phyloP scores from a whole-genome alignment of 2,329 filamentous ascomycete species.

The Myriangium duriaei region DNA sequence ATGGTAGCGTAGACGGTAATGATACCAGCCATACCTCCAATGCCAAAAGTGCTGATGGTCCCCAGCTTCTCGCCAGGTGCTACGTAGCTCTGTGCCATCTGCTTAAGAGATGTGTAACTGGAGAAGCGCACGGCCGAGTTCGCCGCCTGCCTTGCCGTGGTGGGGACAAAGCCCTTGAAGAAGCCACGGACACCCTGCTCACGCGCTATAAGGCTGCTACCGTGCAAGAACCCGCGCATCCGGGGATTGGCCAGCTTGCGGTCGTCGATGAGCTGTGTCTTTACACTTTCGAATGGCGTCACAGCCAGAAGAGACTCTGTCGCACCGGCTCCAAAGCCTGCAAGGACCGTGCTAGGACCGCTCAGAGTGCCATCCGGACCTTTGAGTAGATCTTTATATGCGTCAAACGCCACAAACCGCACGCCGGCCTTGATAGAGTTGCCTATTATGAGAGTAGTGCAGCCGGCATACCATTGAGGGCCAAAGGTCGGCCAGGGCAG shows the following conservation, averaged over 20 bases:
- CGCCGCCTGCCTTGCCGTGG: conserved; percentile 84
- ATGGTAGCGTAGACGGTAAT: conserved; percentile 66
- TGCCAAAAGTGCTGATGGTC: conserved; percentile 73
- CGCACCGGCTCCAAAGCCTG: conserved; percentile 86
- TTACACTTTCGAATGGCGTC: conserved; percentile 95
- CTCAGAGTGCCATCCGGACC: conserved; percentile 80
- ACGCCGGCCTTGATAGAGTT: conserved; percentile 96
- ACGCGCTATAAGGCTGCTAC: conserved; percentile 70
- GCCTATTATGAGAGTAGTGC: conserved; percentile 90
- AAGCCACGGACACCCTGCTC: conserved; percentile 85
- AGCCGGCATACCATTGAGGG: conserved; percentile 91
- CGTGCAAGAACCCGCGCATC: conserved; percentile 85
- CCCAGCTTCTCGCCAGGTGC: conserved; percentile 92
- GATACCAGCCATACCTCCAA: conserved; percentile 76
- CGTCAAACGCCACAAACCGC: conserved; percentile 91
- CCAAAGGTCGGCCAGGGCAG: conserved; percentile 92
- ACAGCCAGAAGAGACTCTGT: conserved; percentile 90
- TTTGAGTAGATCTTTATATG: conserved; percentile 72
- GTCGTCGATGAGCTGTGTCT: conserved; percentile 97
- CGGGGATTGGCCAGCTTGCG: conserved; percentile 75
- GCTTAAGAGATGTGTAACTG: conserved; percentile 76
- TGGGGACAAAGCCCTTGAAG: conserved; percentile 94
- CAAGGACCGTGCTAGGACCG: conserved; percentile 79
- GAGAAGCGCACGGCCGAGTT: conserved; percentile 89
- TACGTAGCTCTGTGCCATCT: conserved; percentile 83